These are phyloP conservation scores for Tardiomyces depauwii DNA, from an alignment of 1,139 yeast species.

Conservation along the genomic window DNA sequence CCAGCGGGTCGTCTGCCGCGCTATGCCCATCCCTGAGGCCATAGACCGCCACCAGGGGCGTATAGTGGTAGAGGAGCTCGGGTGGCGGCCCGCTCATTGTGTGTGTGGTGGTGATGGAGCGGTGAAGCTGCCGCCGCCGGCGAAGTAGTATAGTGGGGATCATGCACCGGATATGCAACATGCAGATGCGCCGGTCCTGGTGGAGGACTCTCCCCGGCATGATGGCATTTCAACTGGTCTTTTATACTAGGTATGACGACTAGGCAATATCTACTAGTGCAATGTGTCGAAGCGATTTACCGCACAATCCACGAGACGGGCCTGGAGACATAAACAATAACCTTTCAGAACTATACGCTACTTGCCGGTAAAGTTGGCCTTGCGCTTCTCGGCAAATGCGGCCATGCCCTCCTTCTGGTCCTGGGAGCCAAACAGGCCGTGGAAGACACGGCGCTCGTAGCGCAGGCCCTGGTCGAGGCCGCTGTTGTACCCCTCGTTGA, in stretches of 20 bases:
- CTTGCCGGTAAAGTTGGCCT: slow-evolving; percentile 28
- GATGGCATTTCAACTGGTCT: no score
- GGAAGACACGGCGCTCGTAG: slow-evolving; percentile 35
- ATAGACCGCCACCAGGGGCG: slow-evolving; percentile 18
- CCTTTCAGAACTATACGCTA: slow-evolving; percentile 8
- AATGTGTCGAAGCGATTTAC: no score
- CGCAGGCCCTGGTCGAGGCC: slow-evolving; percentile 30
- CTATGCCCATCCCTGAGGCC: slow-evolving; percentile 13
- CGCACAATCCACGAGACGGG: no score
- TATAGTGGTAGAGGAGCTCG: slow-evolving; percentile 13
- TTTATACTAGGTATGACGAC: no score
- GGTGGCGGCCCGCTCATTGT: not conserved
- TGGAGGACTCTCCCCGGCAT: no score
- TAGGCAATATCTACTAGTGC: no score
- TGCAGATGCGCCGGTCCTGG: not conserved
- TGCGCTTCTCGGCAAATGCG: slow-evolving; percentile 38
- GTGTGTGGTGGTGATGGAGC: not conserved
- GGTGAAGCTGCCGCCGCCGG: not conserved
- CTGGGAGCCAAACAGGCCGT: slow-evolving; percentile 32
- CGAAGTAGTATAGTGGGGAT: not conserved
- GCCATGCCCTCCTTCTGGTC: slow-evolving; percentile 43
- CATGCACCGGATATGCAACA: not conserved
- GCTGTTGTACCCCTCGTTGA: slow-evolving; percentile 27
- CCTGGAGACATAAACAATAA: no score
- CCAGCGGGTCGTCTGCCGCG: slow-evolving; percentile 12